Base-by-base conservation (phyloP, 2,329 filamentous ascomycete species). In the Sclerotinia subarctica region DNA sequence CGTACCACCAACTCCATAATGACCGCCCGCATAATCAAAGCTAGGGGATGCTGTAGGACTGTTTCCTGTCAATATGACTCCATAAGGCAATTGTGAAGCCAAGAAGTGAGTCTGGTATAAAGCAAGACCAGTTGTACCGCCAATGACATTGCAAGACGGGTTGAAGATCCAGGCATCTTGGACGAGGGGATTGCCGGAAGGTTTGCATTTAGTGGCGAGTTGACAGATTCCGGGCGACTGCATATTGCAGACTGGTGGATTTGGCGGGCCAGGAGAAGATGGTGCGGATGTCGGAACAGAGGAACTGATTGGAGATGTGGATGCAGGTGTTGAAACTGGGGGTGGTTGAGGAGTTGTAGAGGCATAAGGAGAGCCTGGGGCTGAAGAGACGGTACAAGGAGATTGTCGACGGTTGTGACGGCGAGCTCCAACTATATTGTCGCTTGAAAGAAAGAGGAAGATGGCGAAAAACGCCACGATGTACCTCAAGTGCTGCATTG, bases 141-240 rank as follows among this genome's bases (percentile, higher is more conserved):
- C 65, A 15, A 67, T 67, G 38, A 67, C 65, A 67, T 54, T 54
- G 49, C 65, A 67, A 29, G 59, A 62, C 21, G 57, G 26, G 57
- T 63, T 53, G 15, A 67, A 67, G 38, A 67, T 51, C 65, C 65
- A 67, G 19, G 26, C 65, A 47, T 67, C 57, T 53, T 67, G 65
- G n/a, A 67, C 47, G 17, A 42, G 47, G 7, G 57, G 47, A 38
- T 10, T 46, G 24, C 17, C 29, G 8, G 57, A 32, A 7, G 51
- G 51, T 10, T 63, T 24, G 6, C 57, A 63, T 47, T 47, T 67
- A 7, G 65, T 67, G 15, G 24, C 65, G 2, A 67, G 65, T 56
- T 67, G 65, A 15, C 65, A 67, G 21, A 67, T 53, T 29, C 65
- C 65, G 6, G 65, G 24, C 2, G 65, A 53, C n/a, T 63, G 57